Evolutionary conservation across 2,329 filamentous ascomycete genomes (phyloP).

Genomic region (Arthrobotrys megalospora): DNA sequence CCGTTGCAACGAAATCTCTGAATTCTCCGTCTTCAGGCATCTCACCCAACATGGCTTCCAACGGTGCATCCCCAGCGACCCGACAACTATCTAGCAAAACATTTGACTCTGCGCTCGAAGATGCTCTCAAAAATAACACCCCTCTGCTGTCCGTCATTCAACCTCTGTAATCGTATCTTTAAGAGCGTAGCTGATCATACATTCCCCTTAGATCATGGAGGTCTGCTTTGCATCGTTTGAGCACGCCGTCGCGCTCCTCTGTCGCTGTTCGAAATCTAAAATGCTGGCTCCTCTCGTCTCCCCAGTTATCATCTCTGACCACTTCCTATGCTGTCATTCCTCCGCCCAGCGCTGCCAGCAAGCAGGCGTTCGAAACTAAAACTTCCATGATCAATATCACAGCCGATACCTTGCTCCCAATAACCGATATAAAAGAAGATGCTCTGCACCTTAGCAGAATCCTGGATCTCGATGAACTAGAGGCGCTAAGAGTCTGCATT

Average conservation of each 20-base stretch:
- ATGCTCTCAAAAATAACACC: constrained; percentile 79
- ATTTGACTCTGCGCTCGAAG: constrained; percentile 61
- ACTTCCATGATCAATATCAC: constrained; percentile 89
- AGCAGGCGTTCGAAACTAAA: constrained; percentile 82
- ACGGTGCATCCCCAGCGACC: constrained; percentile 30
- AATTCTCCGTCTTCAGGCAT: not conserved
- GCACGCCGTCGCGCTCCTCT: constrained; percentile 67
- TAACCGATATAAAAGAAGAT: constrained; percentile 84
- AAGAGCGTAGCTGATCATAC: constrained; percentile 71
- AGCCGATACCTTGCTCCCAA: constrained; percentile 70
- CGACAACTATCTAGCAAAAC: constrained; percentile 48
- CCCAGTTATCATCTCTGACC: constrained; percentile 78
- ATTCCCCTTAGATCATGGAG: constrained; percentile 75
- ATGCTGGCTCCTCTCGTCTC: constrained; percentile 79
- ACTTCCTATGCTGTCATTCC: constrained; percentile 79
- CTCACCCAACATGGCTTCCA: constrained; percentile 38
- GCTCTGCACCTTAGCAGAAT: constrained; percentile 87
- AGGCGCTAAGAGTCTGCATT: constrained; percentile 83
- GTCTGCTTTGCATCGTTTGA: constrained; percentile 73
- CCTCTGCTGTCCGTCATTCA: constrained; percentile 79
- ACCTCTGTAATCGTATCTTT: constrained; percentile 39
- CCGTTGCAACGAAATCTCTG: not conserved
- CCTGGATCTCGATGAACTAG: constrained; percentile 82
- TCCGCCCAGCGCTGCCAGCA: constrained; percentile 75
- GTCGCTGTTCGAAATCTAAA: constrained; percentile 72